These are phyloP conservation scores for Candida maesae DNA, from an alignment of 805 yeast genomes.

Conservation along the genomic window DNA sequence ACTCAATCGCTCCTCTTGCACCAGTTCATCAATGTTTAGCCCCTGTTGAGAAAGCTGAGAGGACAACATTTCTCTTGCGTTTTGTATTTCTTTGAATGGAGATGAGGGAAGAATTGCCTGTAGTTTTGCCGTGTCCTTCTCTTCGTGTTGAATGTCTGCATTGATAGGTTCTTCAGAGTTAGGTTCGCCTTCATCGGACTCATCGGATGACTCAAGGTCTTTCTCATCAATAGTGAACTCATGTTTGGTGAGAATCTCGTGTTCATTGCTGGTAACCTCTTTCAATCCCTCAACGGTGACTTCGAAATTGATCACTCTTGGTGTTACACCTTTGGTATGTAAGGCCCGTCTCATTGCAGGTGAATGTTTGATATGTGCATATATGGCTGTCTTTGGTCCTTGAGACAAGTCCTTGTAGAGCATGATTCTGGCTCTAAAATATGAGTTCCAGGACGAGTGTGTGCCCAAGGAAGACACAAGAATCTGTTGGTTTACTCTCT, in stretches of 20 bases:
- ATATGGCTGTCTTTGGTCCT: constrained; percentile 12
- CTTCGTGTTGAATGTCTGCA: neutral
- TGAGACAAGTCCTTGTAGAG: constrained; percentile 24
- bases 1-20: neutral
- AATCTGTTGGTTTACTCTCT: constrained; percentile 19
- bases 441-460: constrained; percentile 18
- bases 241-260: neutral
- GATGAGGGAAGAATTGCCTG: constrained; percentile 15
- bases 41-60: constrained; percentile 6
- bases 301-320: constrained; percentile 13
- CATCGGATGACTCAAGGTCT: constrained; percentile 13
- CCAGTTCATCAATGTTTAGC: neutral
- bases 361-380: constrained; percentile 20
- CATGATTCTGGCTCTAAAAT: constrained; percentile 20
- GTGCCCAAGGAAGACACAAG: constrained; percentile 22
- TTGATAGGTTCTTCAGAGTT: neutral
- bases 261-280: constrained; percentile 1
- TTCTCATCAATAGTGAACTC: constrained; percentile 17
- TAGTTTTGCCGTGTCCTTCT: no score
- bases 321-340: constrained; percentile 8
- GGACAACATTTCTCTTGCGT: constrained; percentile 16
- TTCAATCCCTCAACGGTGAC: constrained; percentile 3
- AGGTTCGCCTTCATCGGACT: constrained; percentile 3
- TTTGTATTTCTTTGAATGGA: constrained; percentile 15
- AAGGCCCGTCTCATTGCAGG: constrained; percentile 14